phyloP scores from a whole-genome alignment of 495 filamentous ascomycete genomes.

The Trichoderma orchidacearum region DNA sequence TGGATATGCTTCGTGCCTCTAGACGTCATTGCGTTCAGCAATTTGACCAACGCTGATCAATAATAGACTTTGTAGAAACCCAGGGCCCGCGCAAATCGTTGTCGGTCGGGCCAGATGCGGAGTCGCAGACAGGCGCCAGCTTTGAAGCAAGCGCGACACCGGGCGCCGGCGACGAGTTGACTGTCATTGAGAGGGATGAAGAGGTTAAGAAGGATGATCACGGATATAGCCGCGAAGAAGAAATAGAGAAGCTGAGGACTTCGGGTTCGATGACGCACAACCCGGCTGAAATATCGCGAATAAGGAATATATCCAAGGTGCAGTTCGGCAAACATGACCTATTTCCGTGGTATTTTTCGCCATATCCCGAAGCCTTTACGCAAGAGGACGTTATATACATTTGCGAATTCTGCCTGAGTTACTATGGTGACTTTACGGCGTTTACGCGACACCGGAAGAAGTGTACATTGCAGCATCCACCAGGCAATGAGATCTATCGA shows the following conservation, averaged over 20 bases:
- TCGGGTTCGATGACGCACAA: slow-evolving; percentile 97
- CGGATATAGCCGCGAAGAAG: slow-evolving; percentile 71
- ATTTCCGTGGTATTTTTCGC: slow-evolving; percentile 98
- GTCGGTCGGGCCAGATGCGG: slow-evolving; percentile 20
- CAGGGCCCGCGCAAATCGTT: slow-evolving; percentile 20
- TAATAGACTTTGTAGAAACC: slow-evolving; percentile 15
- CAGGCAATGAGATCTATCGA: slow-evolving; percentile 95
- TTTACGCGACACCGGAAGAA: slow-evolving; percentile 80
- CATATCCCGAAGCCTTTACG: slow-evolving; percentile 78
- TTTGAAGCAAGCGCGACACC: slow-evolving; percentile 22
- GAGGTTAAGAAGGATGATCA: slow-evolving; percentile 26
- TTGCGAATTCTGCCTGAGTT: slow-evolving; percentile 92
- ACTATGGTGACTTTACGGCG: slow-evolving; percentile 65
- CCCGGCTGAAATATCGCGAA: slow-evolving; percentile 89
- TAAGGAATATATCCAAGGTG: slow-evolving; percentile 80
- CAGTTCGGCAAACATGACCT: slow-evolving; percentile 89
- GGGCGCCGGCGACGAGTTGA: slow-evolving; percentile 44
- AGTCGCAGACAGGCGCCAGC: slow-evolving; percentile 18
- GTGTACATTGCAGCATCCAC: slow-evolving; percentile 83
- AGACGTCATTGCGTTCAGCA: background rate
- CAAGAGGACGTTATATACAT: slow-evolving; percentile 85
- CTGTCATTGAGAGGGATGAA: slow-evolving; percentile 42
- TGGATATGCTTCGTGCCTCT: background rate
- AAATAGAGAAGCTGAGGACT: slow-evolving; percentile 89
- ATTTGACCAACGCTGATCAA: background rate